Evolutionary conservation across 108 stramenopile genomes (phyloP).

Genomic region (Nitzschia sp.): DNA sequence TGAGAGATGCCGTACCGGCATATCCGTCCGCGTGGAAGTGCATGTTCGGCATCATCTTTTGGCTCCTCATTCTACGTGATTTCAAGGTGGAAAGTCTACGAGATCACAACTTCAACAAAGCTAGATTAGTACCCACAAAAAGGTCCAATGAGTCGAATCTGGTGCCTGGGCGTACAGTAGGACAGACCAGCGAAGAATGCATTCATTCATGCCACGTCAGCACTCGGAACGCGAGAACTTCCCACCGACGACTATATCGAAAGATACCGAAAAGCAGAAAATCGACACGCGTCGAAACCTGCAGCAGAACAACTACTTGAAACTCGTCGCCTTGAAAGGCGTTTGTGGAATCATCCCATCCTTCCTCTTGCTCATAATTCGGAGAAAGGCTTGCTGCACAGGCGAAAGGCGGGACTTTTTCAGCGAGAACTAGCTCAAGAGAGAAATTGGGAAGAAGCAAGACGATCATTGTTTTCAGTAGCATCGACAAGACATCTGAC

Average conservation of each 20-base stretch:
- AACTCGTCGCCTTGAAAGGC: neutral
- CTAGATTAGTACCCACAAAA: neutral
- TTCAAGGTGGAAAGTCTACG: neutral
- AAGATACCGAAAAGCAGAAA: constrained; percentile 6
- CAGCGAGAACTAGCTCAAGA: too few species aligned
- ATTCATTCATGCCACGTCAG: neutral
- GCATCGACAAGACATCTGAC: neutral
- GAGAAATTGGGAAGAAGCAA: too few species aligned
- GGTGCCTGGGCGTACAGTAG: neutral
- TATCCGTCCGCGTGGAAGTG: neutral
- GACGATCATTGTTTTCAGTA: too few species aligned
- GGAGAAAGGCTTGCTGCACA: neutral
- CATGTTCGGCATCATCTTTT: neutral
- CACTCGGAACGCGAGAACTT: neutral
- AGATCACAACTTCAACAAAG: constrained; percentile 6
- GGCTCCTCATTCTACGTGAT: neutral
- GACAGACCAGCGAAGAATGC: neutral
- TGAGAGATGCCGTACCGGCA: neutral
- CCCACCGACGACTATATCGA: neutral
- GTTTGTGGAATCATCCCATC: neutral
- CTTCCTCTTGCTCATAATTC: neutral
- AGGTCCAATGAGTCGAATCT: neutral
- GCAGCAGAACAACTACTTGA: neutral
- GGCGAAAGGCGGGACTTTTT: too few species aligned
- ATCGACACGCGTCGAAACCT: constrained; percentile 2